These are phyloP conservation scores for Penicillium ucsense DNA, from an alignment of 495 filamentous ascomycete species.

Conservation along the genomic window DNA sequence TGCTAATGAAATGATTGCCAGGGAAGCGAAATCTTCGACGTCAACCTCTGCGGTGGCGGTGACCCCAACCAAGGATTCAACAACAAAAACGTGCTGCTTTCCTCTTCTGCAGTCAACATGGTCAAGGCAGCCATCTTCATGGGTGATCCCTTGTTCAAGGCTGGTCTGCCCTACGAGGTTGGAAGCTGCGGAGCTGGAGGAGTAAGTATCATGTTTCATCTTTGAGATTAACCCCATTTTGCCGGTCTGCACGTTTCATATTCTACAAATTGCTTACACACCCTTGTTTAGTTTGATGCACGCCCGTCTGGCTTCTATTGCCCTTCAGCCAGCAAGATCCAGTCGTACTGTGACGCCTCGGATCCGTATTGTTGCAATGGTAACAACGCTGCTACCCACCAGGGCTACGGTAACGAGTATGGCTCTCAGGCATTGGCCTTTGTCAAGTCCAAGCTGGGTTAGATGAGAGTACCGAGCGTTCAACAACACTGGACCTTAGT, in stretches of 20 bases:
- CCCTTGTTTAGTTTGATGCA: constrained; percentile 36
- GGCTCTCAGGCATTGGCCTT: constrained; percentile 47
- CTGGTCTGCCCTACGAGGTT: constrained; percentile 49
- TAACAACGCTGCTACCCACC: constrained; percentile 44
- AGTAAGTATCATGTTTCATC: constrained; percentile 30
- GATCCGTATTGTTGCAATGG: constrained; percentile 60
- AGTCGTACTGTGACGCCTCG: constrained; percentile 52
- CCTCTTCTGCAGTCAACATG: constrained; percentile 35
- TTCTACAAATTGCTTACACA: not conserved
- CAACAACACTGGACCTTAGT: too few relatives aligned
- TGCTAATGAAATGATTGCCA: constrained; percentile 8
- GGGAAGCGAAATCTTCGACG: constrained; percentile 56
- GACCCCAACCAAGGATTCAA: constrained; percentile 41
- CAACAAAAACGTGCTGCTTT: constrained; percentile 37
- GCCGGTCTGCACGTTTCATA: not conserved
- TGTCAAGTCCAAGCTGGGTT: constrained; percentile 36
- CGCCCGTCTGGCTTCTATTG: constrained; percentile 47
- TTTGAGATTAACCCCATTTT: not conserved
- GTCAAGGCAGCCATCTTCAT: constrained; percentile 55
- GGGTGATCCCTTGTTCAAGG: constrained; percentile 47
- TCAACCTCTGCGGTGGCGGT: constrained; percentile 51
- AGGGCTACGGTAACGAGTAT: constrained; percentile 50
- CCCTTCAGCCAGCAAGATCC: constrained; percentile 41
- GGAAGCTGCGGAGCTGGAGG: constrained; percentile 46
- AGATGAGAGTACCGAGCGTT: not conserved